These are phyloP conservation scores for Fusarium liriodendri DNA, from an alignment of 2,329 filamentous ascomycete species.

Conservation along the genomic window DNA sequence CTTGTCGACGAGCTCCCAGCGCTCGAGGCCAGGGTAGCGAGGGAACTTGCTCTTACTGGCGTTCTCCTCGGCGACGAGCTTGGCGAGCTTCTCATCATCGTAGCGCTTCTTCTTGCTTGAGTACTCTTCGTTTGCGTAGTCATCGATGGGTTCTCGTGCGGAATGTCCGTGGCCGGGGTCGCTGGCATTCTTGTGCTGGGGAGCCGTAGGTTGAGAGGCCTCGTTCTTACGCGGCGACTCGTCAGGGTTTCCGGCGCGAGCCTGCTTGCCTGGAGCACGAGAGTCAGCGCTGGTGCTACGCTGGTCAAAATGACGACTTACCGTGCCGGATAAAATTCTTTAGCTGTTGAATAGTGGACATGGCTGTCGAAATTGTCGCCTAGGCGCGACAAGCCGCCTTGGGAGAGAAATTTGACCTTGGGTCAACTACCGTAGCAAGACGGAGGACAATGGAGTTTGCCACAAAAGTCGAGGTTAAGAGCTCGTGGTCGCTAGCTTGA, in stretches of 20 bases:
- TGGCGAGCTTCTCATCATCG: slow-evolving; percentile 79
- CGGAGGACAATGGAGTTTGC: slow-evolving; percentile 3
- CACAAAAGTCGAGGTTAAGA: neutral
- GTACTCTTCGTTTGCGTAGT: slow-evolving; percentile 74
- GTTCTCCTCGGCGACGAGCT: slow-evolving; percentile 91
- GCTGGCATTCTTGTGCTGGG: slow-evolving; percentile 58
- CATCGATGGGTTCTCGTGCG: slow-evolving; percentile 63
- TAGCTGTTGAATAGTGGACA: slow-evolving; percentile 89
- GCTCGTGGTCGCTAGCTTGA: slow-evolving; percentile 8
- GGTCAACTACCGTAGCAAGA: slow-evolving; percentile 11
- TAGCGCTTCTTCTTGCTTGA: slow-evolving; percentile 51
- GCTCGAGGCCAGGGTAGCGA: slow-evolving; percentile 58
- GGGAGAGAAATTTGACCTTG: slow-evolving; percentile 5
- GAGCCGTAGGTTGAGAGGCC: slow-evolving; percentile 63
- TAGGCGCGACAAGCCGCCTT: slow-evolving; percentile 41
- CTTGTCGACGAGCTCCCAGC: slow-evolving; percentile 91
- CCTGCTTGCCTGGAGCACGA: slow-evolving; percentile 79
- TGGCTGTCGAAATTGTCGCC: slow-evolving; percentile 48
- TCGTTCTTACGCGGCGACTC: slow-evolving; percentile 65
- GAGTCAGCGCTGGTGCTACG: slow-evolving; percentile 21
- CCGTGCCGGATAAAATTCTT: slow-evolving; percentile 98
- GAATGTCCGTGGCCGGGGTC: slow-evolving; percentile 56
- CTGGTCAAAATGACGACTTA: slow-evolving; percentile 49
- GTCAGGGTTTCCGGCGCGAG: slow-evolving; percentile 72
- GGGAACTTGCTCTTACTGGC: slow-evolving; percentile 88